Base-by-base conservation (phyloP, 228 moss, liverwort and hornwort genomes). In the Sphagnum fallax region DNA sequence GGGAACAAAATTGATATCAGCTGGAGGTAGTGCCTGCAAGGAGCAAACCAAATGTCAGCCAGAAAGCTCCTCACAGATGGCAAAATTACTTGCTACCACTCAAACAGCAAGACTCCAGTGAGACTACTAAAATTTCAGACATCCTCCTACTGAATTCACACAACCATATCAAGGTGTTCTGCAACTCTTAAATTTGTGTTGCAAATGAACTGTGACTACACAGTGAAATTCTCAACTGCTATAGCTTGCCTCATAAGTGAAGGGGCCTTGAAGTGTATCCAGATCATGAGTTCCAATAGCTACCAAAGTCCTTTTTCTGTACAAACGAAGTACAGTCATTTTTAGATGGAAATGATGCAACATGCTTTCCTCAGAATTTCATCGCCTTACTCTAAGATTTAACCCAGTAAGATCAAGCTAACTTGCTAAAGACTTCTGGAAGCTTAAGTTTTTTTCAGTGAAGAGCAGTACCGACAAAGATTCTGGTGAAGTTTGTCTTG, bases 261-360 rank as follows among this genome's bases (percentile, higher is more conserved):
- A 98, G 52, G 93, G 94, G 60, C 98, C 98, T 77, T 89, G 72
- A 57, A 93, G 60, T 32, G 77, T 84, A 74, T 98, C 93, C 62
- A 93, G 81, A 75, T 98, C 90, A 74, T 98, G 98, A 69, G 90
- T 98, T 10, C 98, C 93, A 71, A 98, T 94, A n/a, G 94, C 98
- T 67, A 98, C 93, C 75, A 98, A 78, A 8, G 98, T 94, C 77
- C 93, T 89, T 82, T 75, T 91, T 86, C 94, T 98, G 79, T 63
- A 74, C 60, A 49, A 59, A 9, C 8, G 10, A 65, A 13, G 11
- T 10, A 48, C 0, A 9, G 48, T 6, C 47, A 48, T 8, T 47
- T 32, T 16, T 32, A 32, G 32, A 32, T 32, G 32, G 2, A 32
- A 32, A 32, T 32, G 32, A 32, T 32, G 32, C 32, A 32, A 32